A percentile compares a stretch with the other conserved stretches of the same genome.
Conservation (phyloP, 169 alveolate species). For the Plasmodium vinckei region DNA sequence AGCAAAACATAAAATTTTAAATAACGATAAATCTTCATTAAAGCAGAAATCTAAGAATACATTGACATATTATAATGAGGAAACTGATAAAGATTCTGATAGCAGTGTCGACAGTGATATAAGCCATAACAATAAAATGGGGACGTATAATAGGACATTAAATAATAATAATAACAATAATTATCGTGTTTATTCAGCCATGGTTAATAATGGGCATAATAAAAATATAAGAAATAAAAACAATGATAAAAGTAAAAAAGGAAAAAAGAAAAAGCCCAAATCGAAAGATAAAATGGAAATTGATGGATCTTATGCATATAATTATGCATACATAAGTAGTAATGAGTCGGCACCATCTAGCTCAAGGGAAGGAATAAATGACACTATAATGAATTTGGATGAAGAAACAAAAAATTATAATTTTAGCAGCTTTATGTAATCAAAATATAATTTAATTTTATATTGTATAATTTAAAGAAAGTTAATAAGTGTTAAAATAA, state of each 20-base stretch:
- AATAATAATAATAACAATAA: too few relatives aligned
- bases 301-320: constrained; percentile 72
- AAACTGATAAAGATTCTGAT: not conserved
- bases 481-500: too few relatives aligned
- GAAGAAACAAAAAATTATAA: constrained; percentile 61
- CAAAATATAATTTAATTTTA: too few relatives aligned
- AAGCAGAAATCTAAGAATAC: constrained; percentile 3
- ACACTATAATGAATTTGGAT: constrained; percentile 69
- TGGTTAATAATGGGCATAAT: constrained; percentile 15
- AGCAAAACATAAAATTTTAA: not conserved
- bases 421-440: constrained; percentile 7
- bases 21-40: not conserved
- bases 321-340: constrained; percentile 53
- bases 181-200: not conserved
- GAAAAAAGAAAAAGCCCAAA: not conserved
- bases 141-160: too few relatives aligned
- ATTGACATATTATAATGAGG: not conserved
- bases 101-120: not conserved
- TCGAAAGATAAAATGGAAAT: constrained; percentile 1
- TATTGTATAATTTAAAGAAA: too few relatives aligned
- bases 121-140: too few relatives aligned
- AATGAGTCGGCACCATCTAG: constrained; percentile 40
- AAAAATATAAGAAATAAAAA: not conserved
- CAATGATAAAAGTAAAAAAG: not conserved
- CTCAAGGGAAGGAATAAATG: constrained; percentile 34